phyloP scores from a whole-genome alignment of 805 yeast species.

The Suhomyces sp. region DNA sequence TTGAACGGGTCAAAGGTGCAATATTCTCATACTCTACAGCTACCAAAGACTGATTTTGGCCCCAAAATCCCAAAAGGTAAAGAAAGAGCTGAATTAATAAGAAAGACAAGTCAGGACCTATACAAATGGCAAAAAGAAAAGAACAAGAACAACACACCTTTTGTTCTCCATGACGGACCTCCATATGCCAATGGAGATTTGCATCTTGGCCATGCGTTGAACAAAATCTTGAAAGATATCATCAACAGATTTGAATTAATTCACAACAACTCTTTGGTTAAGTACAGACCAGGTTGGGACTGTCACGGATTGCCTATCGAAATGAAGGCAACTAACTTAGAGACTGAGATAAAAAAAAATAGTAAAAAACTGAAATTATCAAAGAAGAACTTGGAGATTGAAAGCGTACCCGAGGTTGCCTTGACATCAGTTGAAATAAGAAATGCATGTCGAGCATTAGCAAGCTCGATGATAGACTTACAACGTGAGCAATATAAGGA shows the following conservation, averaged over 20 bases:
- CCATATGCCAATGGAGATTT: slow-evolving; percentile 97
- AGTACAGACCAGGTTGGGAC: slow-evolving; percentile 95
- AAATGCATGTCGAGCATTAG: slow-evolving; percentile 65
- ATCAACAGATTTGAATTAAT: slow-evolving; percentile 69
- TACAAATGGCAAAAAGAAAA: slow-evolving; percentile 55
- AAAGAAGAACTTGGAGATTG: no score
- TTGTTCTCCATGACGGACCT: slow-evolving; percentile 92
- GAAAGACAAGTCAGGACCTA: slow-evolving; percentile 55
- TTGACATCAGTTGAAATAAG: slow-evolving; percentile 56
- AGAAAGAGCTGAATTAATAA: slow-evolving; percentile 38
- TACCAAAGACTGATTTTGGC: slow-evolving; percentile 64
- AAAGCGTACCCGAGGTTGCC: slow-evolving; percentile 17
- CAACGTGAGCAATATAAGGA: slow-evolving; percentile 66
- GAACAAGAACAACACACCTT: slow-evolving; percentile 23
- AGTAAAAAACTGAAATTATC: no score
- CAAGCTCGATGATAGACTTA: slow-evolving; percentile 57
- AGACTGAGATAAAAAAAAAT: slow-evolving; percentile 21
- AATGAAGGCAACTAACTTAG: slow-evolving; percentile 60
- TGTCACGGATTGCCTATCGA: slow-evolving; percentile 98
- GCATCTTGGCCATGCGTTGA: slow-evolving; percentile 90
- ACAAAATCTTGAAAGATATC: slow-evolving; percentile 86
- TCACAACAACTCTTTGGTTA: slow-evolving; percentile 55
- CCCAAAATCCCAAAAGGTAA: slow-evolving; percentile 53
- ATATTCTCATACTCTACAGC: slow-evolving; percentile 52
- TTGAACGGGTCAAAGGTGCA: slow-evolving; percentile 1